These are phyloP conservation scores for Asterochloris sp. DNA, from an alignment of 139 green algal genomes.

Conservation along the genomic window DNA sequence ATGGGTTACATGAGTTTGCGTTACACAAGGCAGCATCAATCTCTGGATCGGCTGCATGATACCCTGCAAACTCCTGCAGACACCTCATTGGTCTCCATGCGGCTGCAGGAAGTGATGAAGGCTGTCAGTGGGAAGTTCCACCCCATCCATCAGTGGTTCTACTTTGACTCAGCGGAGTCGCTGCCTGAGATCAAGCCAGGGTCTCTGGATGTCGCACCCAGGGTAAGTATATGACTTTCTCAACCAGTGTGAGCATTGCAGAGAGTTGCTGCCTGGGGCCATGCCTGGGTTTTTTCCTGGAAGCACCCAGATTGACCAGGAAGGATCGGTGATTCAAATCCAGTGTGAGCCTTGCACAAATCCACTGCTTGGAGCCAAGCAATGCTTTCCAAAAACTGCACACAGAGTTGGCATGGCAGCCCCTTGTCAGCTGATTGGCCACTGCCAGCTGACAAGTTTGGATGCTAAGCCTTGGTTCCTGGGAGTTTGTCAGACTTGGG, in stretches of 20 bases:
- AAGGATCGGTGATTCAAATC: neutral
- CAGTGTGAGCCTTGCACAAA: no score
- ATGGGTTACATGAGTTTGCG: neutral
- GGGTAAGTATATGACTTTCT: conserved; percentile 12
- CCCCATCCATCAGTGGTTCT: conserved; percentile 91
- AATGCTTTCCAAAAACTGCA: no score
- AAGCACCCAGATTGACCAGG: neutral
- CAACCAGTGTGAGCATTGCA: no score
- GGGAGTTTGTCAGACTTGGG: no score
- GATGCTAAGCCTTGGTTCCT: no score
- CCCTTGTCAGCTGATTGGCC: no score
- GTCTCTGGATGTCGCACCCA: conserved; percentile 32
- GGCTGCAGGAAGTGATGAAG: conserved; percentile 73
- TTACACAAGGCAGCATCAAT: neutral
- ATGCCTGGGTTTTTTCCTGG: no score
- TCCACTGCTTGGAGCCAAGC: no score
- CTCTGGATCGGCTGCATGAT: neutral
- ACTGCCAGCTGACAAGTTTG: no score
- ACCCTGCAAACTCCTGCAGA: neutral
- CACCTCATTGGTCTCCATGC: neutral
- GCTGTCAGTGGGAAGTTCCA: conserved; percentile 95
- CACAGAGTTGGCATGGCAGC: no score
- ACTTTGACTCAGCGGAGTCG: conserved; percentile 85
- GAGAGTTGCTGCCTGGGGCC: neutral
- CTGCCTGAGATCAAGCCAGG: conserved; percentile 54